Percentiles rank a stretch among this genome's conserved stretches.
Conservation (phyloP, 2,329 filamentous ascomycete genomes). For the Pleomassaria siparia region DNA sequence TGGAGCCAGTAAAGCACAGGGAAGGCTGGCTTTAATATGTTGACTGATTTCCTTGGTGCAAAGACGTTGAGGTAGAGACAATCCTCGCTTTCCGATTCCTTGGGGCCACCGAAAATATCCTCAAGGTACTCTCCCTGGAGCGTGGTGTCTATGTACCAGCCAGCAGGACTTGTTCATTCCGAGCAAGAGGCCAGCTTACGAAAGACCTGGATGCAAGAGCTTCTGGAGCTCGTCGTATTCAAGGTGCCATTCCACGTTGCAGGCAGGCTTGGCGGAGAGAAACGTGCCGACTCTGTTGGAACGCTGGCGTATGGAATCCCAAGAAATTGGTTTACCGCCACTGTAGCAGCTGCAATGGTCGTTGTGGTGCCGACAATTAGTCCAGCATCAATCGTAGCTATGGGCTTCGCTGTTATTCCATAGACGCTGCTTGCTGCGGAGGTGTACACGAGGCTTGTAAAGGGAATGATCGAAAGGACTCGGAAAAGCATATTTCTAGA, state of each 20-base stretch:
- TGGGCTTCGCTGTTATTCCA: background rate
- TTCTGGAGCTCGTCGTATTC: constrained; percentile 1
- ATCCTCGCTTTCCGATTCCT: constrained; percentile 22
- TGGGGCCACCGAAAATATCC: constrained; percentile 8
- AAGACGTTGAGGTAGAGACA: constrained; percentile 36
- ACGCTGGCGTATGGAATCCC: constrained; percentile 4
- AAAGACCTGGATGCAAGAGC: constrained; percentile 3
- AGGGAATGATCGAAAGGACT: background rate
- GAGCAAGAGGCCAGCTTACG: background rate
- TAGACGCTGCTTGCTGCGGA: background rate
- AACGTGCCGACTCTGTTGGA: constrained; percentile 1
- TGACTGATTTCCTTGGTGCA: constrained; percentile 13
- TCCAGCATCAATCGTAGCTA: constrained; percentile 2
- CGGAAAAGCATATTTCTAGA: background rate
- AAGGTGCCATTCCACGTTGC: background rate
- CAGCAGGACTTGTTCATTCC: background rate
- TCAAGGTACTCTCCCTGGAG: background rate
- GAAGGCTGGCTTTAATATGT: background rate
- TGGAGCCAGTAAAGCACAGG: constrained; percentile 11
- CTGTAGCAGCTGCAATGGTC: background rate
- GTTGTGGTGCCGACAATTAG: constrained; percentile 7
- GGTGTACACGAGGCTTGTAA: background rate
- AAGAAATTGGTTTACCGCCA: constrained; percentile 5
- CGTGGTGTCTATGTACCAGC: background rate
- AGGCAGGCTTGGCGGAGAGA: constrained; percentile 1